These are phyloP conservation scores for Solanum piurae DNA, from an alignment of 257 asterid species.

Conservation along the genomic window DNA sequence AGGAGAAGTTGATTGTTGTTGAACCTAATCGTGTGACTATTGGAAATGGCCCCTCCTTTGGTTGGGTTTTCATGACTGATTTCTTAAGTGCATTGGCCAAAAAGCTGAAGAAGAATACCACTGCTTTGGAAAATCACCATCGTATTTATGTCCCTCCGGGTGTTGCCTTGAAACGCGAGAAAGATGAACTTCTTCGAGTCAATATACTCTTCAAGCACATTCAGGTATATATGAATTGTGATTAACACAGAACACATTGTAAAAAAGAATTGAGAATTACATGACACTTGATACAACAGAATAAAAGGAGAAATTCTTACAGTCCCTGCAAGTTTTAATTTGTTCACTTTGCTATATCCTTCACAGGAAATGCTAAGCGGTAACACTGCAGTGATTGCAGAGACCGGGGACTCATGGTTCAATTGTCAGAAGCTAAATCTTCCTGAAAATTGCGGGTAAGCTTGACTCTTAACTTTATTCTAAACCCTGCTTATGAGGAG, in stretches of 20 bases:
- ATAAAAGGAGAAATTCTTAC: not conserved
- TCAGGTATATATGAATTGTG: constrained; percentile 6
- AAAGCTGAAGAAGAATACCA: constrained; percentile 13
- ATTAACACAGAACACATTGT: not conserved
- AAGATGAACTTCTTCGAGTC: constrained; percentile 19
- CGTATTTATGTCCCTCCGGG: constrained; percentile 26
- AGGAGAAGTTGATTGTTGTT: constrained; percentile 14
- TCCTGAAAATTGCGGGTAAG: constrained; percentile 24
- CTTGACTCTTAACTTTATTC: not conserved
- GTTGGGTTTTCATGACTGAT: constrained; percentile 25
- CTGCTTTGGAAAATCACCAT: constrained; percentile 18
- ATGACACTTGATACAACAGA: not conserved
- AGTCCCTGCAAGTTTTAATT: not conserved
- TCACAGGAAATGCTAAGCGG: constrained; percentile 18
- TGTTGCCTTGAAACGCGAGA: constrained; percentile 6
- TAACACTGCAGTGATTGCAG: constrained; percentile 20
- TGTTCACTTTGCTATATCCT: not conserved
- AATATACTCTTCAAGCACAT: constrained; percentile 24
- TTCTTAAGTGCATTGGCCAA: constrained; percentile 16
- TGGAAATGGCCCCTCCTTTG: constrained; percentile 24
- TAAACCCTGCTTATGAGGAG: not conserved
- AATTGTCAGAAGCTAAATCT: constrained; percentile 22
- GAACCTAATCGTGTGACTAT: constrained; percentile 20
- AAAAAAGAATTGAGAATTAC: not conserved
- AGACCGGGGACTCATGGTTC: constrained; percentile 8